Conservation (phyloP, 257 asterid genomes). For the Henckelia pumila region DNA sequence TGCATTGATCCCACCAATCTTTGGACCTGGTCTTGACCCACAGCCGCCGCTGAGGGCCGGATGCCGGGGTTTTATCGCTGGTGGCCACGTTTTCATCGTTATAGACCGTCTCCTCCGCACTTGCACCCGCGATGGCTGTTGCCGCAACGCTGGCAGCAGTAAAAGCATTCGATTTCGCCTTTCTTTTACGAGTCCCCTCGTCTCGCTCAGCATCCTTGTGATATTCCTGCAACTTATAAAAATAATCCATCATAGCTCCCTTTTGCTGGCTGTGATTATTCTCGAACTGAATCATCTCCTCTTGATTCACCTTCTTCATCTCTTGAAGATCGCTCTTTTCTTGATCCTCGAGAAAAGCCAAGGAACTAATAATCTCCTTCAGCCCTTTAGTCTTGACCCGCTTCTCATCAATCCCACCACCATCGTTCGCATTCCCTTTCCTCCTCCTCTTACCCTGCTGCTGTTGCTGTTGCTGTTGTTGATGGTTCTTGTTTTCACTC, state of each 20-base stretch:
- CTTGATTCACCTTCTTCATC: constrained; percentile 37
- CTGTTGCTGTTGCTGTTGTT: constrained; percentile 24
- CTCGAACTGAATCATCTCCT: constrained; percentile 47
- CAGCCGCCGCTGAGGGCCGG: constrained; percentile 65
- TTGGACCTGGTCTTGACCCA: constrained; percentile 90
- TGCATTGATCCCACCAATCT: constrained; percentile 98
- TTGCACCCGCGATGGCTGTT: constrained; percentile 29
- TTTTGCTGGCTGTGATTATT: constrained; percentile 44
- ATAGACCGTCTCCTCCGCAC: constrained; percentile 20
- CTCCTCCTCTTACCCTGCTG: constrained; percentile 44
- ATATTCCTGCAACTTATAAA: constrained; percentile 44
- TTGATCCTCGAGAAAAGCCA: constrained; percentile 74
- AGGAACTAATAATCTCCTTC: constrained; percentile 72
- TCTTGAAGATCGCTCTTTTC: constrained; percentile 56
- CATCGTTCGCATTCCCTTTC: constrained; percentile 25
- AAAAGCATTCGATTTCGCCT: constrained; percentile 37
- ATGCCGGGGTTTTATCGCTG: constrained; percentile 24
- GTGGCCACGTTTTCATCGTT: background rate
- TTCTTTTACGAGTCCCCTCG: constrained; percentile 50
- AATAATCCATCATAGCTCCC: constrained; percentile 58
- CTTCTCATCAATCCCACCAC: constrained; percentile 22
- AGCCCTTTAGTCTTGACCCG: constrained; percentile 69
- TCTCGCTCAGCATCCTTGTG: constrained; percentile 35
- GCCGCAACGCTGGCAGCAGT: constrained; percentile 39
- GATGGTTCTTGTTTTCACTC: constrained; percentile 38